Conservation (phyloP, 2,329 filamentous ascomycete species). For the Calycina herbarum region DNA sequence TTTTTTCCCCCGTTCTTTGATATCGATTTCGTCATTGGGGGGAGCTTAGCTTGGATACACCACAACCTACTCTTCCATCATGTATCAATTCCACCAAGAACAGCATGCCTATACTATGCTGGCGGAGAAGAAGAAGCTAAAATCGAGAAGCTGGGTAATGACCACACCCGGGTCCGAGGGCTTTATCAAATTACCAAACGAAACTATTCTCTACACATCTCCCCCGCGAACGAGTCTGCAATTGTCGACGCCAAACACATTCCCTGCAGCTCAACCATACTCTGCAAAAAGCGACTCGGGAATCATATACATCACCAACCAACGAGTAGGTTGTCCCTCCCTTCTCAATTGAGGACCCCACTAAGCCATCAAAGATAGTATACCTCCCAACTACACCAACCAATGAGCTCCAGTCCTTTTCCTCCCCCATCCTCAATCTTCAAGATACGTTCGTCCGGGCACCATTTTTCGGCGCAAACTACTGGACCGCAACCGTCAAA, state of each 20-base stretch:
- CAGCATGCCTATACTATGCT: constrained; percentile 34
- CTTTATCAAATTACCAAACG: constrained; percentile 82
- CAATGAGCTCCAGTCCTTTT: constrained; percentile 75
- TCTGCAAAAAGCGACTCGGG: constrained; percentile 73
- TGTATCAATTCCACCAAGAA: constrained; percentile 38
- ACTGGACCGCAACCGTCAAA: constrained; percentile 78
- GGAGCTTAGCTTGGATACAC: neutral
- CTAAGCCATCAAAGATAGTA: constrained; percentile 62
- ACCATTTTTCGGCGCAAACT: constrained; percentile 90
- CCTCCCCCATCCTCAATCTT: constrained; percentile 81
- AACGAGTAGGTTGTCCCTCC: constrained; percentile 62
- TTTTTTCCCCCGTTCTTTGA: neutral
- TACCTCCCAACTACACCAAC: constrained; percentile 77
- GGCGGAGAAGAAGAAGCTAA: constrained; percentile 33
- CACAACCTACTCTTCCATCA: constrained; percentile 15
- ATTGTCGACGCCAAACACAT: constrained; percentile 63
- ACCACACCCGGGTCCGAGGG: constrained; percentile 66
- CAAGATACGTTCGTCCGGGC: constrained; percentile 83
- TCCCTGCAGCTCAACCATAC: constrained; percentile 62
- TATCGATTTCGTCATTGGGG: neutral
- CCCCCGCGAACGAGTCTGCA: constrained; percentile 76
- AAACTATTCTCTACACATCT: constrained; percentile 78
- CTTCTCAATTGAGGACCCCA: constrained; percentile 11
- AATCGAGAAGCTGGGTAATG: constrained; percentile 79
- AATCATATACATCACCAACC: constrained; percentile 78